Percentiles rank a stretch among this genome's conserved stretches.
phyloP scores from a whole-genome alignment of 1,139 yeast species.

The Scheffersomyces stambukii region DNA sequence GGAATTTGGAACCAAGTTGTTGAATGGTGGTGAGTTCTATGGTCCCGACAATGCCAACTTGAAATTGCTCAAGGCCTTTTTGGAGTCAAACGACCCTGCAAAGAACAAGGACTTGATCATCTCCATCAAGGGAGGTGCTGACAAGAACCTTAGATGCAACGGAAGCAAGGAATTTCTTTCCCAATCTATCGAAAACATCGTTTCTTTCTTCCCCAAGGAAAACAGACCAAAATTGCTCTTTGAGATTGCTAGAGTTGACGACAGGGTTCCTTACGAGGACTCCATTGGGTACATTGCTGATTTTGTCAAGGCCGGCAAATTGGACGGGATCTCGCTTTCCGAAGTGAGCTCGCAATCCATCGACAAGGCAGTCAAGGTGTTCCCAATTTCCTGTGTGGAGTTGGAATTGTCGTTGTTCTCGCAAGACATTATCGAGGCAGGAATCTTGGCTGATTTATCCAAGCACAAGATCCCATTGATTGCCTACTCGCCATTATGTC shows the following conservation, averaged over 20 bases:
- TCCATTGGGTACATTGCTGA: slow-evolving; percentile 49
- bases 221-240: slow-evolving; percentile 48
- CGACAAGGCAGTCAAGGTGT: slow-evolving; percentile 43
- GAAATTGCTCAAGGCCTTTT: slow-evolving; percentile 52
- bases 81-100: slow-evolving; percentile 49
- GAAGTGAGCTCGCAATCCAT: slow-evolving; percentile 66
- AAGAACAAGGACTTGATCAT: slow-evolving; percentile 46
- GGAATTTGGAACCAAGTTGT: slow-evolving; percentile 48
- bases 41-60: slow-evolving; percentile 47
- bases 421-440: slow-evolving; percentile 57
- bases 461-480: slow-evolving; percentile 54
- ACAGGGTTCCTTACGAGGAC: slow-evolving; percentile 42
- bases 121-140: slow-evolving; percentile 65
- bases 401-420: slow-evolving; percentile 68
- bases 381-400: slow-evolving; percentile 65
- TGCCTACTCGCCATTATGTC: slow-evolving; percentile 81
- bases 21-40: slow-evolving; percentile 80
- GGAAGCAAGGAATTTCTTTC: slow-evolving; percentile 46
- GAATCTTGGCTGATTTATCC: slow-evolving; percentile 53
- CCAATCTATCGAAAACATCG: slow-evolving; percentile 47
- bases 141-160: slow-evolving; percentile 37
- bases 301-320: slow-evolving; percentile 48
- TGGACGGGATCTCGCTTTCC: slow-evolving; percentile 66
- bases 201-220: slow-evolving; percentile 43
- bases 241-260: slow-evolving; percentile 68